These are phyloP conservation scores for Teunomyces kruisii DNA, from an alignment of 805 yeast genomes.

Conservation along the genomic window DNA sequence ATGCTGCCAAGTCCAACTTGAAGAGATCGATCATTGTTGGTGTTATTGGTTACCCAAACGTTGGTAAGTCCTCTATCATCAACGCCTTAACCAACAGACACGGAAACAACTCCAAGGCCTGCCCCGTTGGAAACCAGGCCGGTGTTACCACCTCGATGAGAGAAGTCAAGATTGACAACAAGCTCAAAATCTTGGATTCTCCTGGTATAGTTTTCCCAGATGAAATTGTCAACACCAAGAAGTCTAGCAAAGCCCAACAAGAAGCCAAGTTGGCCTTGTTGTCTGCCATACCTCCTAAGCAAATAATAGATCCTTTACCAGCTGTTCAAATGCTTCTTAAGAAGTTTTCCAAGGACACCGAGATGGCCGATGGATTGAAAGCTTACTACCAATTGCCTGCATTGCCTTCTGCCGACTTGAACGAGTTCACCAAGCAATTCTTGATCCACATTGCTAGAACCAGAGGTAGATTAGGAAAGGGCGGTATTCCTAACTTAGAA, in stretches of 20 bases:
- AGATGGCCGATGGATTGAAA: constrained; percentile 76
- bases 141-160: constrained; percentile 93
- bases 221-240: constrained; percentile 37
- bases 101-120: constrained; percentile 68
- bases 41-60: constrained; percentile 96
- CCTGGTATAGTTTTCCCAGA: constrained; percentile 98
- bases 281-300: constrained; percentile 87
- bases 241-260: constrained; percentile 57
- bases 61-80: constrained; percentile 93
- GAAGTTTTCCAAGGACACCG: constrained; percentile 68
- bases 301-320: constrained; percentile 77
- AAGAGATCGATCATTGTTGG: constrained; percentile 92
- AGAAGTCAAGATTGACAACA: constrained; percentile 89
- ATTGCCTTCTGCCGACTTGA: constrained; percentile 65
- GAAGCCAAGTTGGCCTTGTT: constrained; percentile 87
- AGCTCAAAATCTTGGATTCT: constrained; percentile 85
- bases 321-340: constrained; percentile 77
- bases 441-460: constrained; percentile 90
- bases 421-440: constrained; percentile 80
- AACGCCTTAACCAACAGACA: constrained; percentile 85
- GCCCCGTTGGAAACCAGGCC: constrained; percentile 97
- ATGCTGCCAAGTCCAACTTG: constrained; percentile 77
- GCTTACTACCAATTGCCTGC: constrained; percentile 78
- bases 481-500: constrained; percentile 88
- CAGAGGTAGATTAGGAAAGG: constrained; percentile 87